A percentile compares a stretch with the other conserved stretches of the same genome.
phyloP scores from a whole-genome alignment of 192 early-diverging fungal species.

The Tieghemiomyces parasiticus region DNA sequence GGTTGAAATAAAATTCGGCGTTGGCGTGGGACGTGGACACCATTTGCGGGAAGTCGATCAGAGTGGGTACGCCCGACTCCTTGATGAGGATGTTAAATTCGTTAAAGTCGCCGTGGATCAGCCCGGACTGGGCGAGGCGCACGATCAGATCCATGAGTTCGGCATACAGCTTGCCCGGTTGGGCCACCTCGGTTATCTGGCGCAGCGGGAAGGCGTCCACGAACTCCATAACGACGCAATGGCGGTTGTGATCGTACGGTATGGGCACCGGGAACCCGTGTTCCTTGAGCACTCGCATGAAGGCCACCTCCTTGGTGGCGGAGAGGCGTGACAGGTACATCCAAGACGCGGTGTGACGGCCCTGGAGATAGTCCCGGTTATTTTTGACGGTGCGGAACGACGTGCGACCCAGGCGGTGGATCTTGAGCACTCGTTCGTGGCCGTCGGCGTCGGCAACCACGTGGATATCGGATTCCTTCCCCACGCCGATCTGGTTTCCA shows the following conservation, averaged over 20 bases:
- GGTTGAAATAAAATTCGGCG: conserved; percentile 96
- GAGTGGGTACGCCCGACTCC: conserved; percentile 62
- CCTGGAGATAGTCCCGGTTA: conserved; percentile 93
- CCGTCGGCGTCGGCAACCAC: conserved; percentile 89
- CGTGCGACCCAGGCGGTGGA: conserved; percentile 90
- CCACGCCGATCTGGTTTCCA: conserved; percentile 99
- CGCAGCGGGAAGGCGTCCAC: conserved; percentile 90
- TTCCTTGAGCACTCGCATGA: conserved; percentile 93
- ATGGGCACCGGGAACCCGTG: conserved; percentile 92
- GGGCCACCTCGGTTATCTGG: conserved; percentile 67
- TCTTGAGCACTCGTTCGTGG: conserved; percentile 82
- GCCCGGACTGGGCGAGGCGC: conserved; percentile 78
- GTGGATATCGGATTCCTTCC: conserved; percentile 99
- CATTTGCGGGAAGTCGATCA: conserved; percentile 99
- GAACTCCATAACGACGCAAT: conserved; percentile 94
- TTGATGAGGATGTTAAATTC: conserved; percentile 95
- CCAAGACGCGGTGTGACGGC: conserved; percentile 93
- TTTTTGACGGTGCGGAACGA: conserved; percentile 95
- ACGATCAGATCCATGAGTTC: conserved; percentile 93
- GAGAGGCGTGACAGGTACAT: conserved; percentile 98
- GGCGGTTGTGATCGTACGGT: conserved; percentile 85
- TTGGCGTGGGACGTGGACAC: conserved; percentile 92
- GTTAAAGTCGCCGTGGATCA: conserved; percentile 99
- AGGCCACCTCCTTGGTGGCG: conserved; percentile 95
- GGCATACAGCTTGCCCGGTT: conserved; percentile 89